Conservation (phyloP, 768 basidiomycete genomes). For the Strobilomyces echinocephalus region DNA sequence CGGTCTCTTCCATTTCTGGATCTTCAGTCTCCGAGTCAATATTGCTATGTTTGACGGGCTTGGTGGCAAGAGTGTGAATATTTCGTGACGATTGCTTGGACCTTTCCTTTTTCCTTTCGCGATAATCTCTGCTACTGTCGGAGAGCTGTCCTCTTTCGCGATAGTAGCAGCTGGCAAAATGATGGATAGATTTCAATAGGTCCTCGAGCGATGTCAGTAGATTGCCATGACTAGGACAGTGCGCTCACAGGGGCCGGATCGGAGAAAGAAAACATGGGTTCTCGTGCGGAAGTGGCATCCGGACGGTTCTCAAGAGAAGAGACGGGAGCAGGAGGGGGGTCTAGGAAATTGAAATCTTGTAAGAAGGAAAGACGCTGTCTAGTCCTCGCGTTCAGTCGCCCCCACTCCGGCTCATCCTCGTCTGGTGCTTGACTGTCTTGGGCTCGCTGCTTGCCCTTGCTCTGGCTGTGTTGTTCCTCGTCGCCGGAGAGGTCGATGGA, state of each 20-base stretch:
- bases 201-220: constrained; percentile 37
- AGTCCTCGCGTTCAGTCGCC: constrained; percentile 22
- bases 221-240: not conserved
- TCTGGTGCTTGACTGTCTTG: constrained; percentile 9
- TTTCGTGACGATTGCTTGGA: constrained; percentile 11
- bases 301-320: constrained; percentile 8
- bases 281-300: constrained; percentile 2
- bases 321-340: constrained; percentile 22
- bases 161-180: constrained; percentile 55
- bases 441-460: constrained; percentile 26
- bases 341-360: constrained; percentile 53
- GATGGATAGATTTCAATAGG: constrained; percentile 47
- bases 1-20: constrained; percentile 13
- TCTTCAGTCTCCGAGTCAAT: constrained; percentile 9
- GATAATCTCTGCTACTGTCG: constrained; percentile 45
- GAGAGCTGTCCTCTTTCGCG: constrained; percentile 54
- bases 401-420: constrained; percentile 13
- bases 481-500: constrained; percentile 20
- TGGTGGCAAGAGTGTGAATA: constrained; percentile 20
- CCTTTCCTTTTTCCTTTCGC: constrained; percentile 38
- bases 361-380: constrained; percentile 44
- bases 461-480: constrained; percentile 12
- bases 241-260: constrained; percentile 51
- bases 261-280: constrained; percentile 17
- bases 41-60: not conserved